Evolutionary conservation across 2,329 filamentous ascomycete genomes (phyloP), one percentile per base, ranked within the genome.

Genomic region (Aureobasidium sp.): DNA sequence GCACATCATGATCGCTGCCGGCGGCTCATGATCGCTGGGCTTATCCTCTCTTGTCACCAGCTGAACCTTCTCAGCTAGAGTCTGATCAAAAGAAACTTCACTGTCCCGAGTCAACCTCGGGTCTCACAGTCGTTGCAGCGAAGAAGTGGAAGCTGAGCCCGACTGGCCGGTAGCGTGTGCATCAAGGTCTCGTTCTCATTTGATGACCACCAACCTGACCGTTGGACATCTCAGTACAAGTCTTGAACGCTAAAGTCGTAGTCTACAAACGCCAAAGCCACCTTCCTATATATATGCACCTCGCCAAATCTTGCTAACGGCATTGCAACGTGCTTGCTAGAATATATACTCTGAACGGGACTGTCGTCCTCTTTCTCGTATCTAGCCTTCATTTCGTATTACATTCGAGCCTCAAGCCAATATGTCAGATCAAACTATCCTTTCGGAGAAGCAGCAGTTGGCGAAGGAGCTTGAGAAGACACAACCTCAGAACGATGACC

Each of bases 111-210:
- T 27, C 55, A 59, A 27, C 55, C 52, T 56, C 52, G 52, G 36
- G 37, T 39, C 36, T 37, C 27, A 24, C 12, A n/a, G 20, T 26
- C 29, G 55, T 47, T 47, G 29, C 43, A 59, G 55, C 55, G 55
- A 47, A 59, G 41, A 59, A 47, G 41, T 59, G 55, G 55, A 59
- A 59, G 41, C 41, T 47, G 55, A 47, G 47, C 55, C 55, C 55
- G 55, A 46, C 20, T 32, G 55, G 20, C 17, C 55, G 55, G 55
- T 59, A 44, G 55, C 55, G 44, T 56, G 52, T 56, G 52, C 52
- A 56, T 34, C 44, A 44, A 44, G 5, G 52, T 56, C 52, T 59
- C 44, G 44, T 20, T 59, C 56, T 41, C 20, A 59, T 59, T 59
- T 50, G 56, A 59, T 59, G 44, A 39, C 29, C 39, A 47, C 43